Base-by-base conservation (phyloP, 345 rosid species). In the Aurinia saxatilis region DNA sequence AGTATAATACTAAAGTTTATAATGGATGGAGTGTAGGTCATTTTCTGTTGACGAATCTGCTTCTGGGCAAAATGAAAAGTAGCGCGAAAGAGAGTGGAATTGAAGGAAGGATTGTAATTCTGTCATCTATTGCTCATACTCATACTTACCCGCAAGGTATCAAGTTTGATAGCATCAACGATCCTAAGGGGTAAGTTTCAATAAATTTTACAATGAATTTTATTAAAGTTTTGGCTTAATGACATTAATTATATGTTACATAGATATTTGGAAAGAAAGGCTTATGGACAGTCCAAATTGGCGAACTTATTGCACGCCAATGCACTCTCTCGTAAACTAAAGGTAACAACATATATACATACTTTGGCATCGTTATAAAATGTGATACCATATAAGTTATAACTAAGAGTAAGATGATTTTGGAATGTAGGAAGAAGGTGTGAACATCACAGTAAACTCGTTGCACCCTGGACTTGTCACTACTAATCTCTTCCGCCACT, bases 281-380 rank as follows among this genome's bases (percentile, higher is more conserved):
- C 99, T 3, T 90, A 93, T 57, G 99, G 97, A 15, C 97, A 93
- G 56, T 93, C 99, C 51, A 93, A 93, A 63, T 56, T 93, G 23
- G 86, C 99, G 19, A 90, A 81, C 77, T 66, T 92, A 55, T 79
- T 93, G 13, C 99, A 90, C 30, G 79, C 88, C 75, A 87, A 79
- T 29, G 95, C 84, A 75, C 91, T 93, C 65, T 80, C 95, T 48
- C 97, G 87, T 72, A 84, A 75, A 49, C 66, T 92, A 45, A 27
- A 27, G 30, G 30, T 27, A 27, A 21, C n/a, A 2, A 21, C 25
- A 21, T 21, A 4, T 4, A 21, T 21, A 21, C 25, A 21, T 21
- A 21, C 25, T 1, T 21, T 21, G 25, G 4, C 25, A 21, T n/a
- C n/a, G n/a, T n/a, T n/a, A n/a, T n/a, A n/a, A n/a, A n/a, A n/a